Evolutionary conservation across 257 asterid species (phyloP).

Genomic region (Sherardia arvensis): DNA sequence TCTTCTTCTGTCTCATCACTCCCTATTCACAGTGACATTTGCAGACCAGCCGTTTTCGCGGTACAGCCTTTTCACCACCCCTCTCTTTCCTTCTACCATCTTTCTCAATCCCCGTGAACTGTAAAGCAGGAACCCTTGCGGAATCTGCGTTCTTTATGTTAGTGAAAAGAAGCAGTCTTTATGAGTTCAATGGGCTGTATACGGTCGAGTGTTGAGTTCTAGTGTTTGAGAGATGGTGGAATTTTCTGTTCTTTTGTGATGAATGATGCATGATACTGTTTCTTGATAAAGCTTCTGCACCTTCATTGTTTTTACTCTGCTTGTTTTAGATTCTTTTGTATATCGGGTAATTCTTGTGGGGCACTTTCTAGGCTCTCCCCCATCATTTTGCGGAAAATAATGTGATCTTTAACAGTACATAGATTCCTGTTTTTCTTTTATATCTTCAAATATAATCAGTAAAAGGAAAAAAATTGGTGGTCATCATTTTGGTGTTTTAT

Average conservation of each 20-base stretch:
- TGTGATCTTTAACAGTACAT: slow-evolving; percentile 10
- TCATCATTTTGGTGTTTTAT: neutral
- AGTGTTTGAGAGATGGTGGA: slow-evolving; percentile 9
- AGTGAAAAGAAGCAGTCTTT: neutral
- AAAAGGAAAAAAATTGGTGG: neutral
- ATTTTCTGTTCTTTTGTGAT: slow-evolving; percentile 21
- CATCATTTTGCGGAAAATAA: slow-evolving; percentile 17
- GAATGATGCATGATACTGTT: too few species aligned
- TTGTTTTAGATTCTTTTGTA: slow-evolving; percentile 17
- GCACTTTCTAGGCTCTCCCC: slow-evolving; percentile 5
- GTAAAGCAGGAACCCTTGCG: neutral
- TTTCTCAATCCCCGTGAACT: slow-evolving; percentile 5
- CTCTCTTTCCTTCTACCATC: neutral
- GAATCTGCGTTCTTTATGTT: neutral
- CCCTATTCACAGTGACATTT: slow-evolving; percentile 18
- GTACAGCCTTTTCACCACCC: slow-evolving; percentile 18
- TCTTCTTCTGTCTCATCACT: slow-evolving; percentile 7
- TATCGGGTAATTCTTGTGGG: slow-evolving; percentile 3
- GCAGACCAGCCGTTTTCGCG: slow-evolving; percentile 61
- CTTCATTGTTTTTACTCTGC: slow-evolving; percentile 11
- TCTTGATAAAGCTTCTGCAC: slow-evolving; percentile 24
- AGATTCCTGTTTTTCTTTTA: neutral
- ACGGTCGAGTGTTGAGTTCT: neutral
- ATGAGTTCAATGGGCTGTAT: neutral
- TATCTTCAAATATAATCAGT: too few species aligned